A percentile compares a stretch with the other conserved stretches of the same genome.
Conservation (phyloP, 2,329 filamentous ascomycete species). For the Trichoderma sp. region DNA sequence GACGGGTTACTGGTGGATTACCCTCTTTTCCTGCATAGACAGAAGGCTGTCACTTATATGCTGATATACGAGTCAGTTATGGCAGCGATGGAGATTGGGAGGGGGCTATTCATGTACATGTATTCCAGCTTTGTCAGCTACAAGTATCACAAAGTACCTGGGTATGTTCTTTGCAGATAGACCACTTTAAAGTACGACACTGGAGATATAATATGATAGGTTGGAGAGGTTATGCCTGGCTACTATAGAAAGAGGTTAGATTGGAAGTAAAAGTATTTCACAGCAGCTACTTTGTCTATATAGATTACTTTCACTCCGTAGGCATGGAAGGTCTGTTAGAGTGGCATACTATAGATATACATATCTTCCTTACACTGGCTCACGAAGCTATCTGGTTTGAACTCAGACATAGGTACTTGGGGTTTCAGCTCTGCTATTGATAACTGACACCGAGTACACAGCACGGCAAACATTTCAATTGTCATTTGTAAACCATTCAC, state of each 20-base stretch:
- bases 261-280: not conserved
- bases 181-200: not conserved
- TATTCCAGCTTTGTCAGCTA: not conserved
- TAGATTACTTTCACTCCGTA: not conserved
- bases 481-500: constrained; percentile 4
- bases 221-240: not conserved
- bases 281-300: not conserved
- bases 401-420: not conserved
- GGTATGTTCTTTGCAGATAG: not conserved
- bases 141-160: not conserved
- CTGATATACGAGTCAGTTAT: not conserved
- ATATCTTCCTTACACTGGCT: not conserved
- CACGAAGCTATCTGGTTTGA: not conserved
- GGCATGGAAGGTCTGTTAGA: not conserved
- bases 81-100: not conserved
- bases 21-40: not conserved
- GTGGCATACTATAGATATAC: not conserved
- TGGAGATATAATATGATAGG: not conserved
- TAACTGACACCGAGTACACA: not conserved
- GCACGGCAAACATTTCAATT: not conserved
- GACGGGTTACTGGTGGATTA: not conserved
- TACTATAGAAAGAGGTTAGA: not conserved
- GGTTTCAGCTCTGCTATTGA: not conserved
- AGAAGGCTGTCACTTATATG: not conserved
- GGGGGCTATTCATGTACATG: not conserved